Evolutionary conservation across 805 yeast species (phyloP), one percentile per base, ranked within the genome.

Genomic region (Suhomyces canberraensis): DNA sequence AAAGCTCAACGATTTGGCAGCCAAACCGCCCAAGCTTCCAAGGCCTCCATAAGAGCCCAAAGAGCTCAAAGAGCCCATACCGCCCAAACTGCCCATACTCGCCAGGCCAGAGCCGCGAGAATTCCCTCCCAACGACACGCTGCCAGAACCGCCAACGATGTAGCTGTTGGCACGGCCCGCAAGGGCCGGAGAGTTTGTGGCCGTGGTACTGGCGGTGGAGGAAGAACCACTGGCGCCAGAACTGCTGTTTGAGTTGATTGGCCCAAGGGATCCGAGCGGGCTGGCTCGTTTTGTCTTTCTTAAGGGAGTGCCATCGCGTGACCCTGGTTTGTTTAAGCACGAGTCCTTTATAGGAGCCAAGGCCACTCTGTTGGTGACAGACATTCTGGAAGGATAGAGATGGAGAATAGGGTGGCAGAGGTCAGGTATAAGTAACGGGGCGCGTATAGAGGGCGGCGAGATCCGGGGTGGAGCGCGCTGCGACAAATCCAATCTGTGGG

Each of bases 271-370:
- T 8, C 22, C 22, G 14, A 24, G 26, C 9, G 35, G 37, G 5
- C 38, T 29, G 30, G 39, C 26, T 20, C 44, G 21, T 36, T 37
- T 37, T 21, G 33, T 22, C 34, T 42, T 42, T 24, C 16, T 35
- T 34, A 31, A 27, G 18, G 44, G 40, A 22, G 50, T 32, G 33
- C 36, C 31, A 21, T 33, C 36, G 25, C 29, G 30, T 15, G 41
- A 34, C 19, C 25, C 30, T 6, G 39, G 35, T 26, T 46, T 48
- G 44, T 63, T 63, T 37, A 61, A 47, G 31, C 48, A 48, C 20
- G 58, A 47, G 42, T 54, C 60, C 37, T 51, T 56, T 40, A 64
- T 50, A 20, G 69, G 64, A 5, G 69, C 69, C 49, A 64, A 61
- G 17, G 69, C 69, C 22, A 59, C 50, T 40, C 69, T 47, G 37